Evolutionary conservation across 23 red algal genomes (phyloP).

Genomic region (Gracilariopsis chorda): DNA sequence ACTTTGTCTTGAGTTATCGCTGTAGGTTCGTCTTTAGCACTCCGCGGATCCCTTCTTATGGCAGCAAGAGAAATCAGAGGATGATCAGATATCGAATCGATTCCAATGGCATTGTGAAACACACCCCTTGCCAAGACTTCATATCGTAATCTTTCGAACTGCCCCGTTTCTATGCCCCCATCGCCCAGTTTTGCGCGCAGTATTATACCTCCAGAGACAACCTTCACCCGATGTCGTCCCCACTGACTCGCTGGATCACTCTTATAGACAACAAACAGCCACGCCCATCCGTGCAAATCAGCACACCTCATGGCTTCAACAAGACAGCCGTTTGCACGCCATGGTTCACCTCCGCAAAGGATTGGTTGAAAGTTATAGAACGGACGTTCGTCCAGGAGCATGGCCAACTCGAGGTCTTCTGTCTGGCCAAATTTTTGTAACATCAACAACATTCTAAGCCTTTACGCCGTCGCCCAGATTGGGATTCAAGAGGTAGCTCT

Average conservation of each 20-base stretch:
- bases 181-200: neutral
- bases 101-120: neutral
- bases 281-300: neutral
- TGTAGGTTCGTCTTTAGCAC: no score
- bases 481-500: no score
- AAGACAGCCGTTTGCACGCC: neutral
- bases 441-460: conserved; percentile 10
- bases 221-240: neutral
- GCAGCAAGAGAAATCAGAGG: neutral
- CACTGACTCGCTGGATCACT: neutral
- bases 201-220: neutral
- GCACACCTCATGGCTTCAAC: neutral
- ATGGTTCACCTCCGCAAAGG: neutral
- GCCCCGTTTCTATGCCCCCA: neutral
- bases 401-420: neutral
- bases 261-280: neutral
- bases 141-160: neutral
- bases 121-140: neutral
- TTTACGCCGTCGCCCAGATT: no score
- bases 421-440: neutral
- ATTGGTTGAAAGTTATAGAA: neutral
- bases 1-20: no score
- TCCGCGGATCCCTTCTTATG: neutral
- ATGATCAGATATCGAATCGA: neutral
- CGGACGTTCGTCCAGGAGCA: neutral